These are phyloP conservation scores for Citrullus amarus DNA, from an alignment of 306 rosid species.

Conservation along the genomic window DNA sequence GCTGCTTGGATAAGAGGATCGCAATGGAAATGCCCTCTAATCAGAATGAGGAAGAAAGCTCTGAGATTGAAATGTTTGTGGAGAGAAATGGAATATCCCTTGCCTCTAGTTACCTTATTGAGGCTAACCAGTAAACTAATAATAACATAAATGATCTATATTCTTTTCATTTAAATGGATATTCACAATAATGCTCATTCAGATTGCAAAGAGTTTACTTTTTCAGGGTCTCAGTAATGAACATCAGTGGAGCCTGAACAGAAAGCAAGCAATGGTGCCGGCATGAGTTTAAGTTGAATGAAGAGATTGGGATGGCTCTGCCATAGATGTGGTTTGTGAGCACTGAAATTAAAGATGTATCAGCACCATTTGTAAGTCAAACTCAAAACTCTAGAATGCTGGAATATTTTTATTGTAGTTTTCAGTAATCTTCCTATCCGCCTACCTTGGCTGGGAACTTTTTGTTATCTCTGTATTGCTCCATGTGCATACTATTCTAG, in stretches of 20 bases:
- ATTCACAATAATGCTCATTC: constrained; percentile 12
- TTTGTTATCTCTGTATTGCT: not conserved
- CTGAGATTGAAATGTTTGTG: constrained; percentile 61
- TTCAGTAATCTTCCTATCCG: not conserved
- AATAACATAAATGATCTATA: not conserved
- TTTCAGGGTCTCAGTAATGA: constrained; percentile 42
- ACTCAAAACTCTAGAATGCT: constrained; percentile 11
- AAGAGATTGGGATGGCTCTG: constrained; percentile 71
- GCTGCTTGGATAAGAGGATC: constrained; percentile 10
- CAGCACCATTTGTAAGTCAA: constrained; percentile 76
- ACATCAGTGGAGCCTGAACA: constrained; percentile 5
- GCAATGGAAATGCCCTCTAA: constrained; percentile 17
- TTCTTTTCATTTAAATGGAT: not conserved
- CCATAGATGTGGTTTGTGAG: constrained; percentile 52
- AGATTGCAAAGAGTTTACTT: constrained; percentile 12
- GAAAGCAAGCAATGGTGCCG: constrained; percentile 24
- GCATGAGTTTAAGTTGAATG: constrained; percentile 53
- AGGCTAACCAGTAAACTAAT: constrained; percentile 36
- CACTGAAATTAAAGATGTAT: constrained; percentile 48
- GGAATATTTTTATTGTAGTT: not conserved
- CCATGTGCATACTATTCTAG: not conserved
- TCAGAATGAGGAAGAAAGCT: constrained; percentile 36
- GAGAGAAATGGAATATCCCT: constrained; percentile 77
- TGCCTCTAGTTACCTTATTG: constrained; percentile 57
- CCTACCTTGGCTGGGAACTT: not conserved